Evolutionary conservation across 352 stramenopile genomes (phyloP), one percentile per base, ranked within the genome.

Genomic region (Peronospora destructor): DNA sequence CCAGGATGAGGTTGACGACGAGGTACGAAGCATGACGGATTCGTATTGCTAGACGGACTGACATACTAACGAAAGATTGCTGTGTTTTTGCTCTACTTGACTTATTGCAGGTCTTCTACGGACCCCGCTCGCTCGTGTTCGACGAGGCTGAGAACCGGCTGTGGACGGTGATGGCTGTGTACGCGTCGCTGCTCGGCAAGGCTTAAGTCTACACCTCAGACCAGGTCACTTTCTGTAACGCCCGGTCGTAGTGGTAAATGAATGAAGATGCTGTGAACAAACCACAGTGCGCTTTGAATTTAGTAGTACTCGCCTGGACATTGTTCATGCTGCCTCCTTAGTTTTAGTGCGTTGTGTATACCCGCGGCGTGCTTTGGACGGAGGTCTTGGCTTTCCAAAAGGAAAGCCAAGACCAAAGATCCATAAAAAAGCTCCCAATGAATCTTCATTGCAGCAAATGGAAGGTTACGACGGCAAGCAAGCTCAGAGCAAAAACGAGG

Each of bases 111-210:
- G 82, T 94, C 26, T 98, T 99, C 62, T 98, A 99, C 71, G 95
- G 80, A 47, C 67, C 94, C 39, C 75, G 91, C 58, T 98, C 89
- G 54, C 66, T 98, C 25, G 95, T 98, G 3, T 98, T 98, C 45
- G 82, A 96, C 36, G 95, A 99, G 73, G 95, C 95, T 0, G 96
- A 98, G 64, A 98, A 98, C 66, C 86, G 96, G 37, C 95, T 99
- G 77, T 99, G 95, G 95, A 98, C 96, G 3, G 95, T 99, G 55
- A 99, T 98, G 96, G 92, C 95, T 23, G 92, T 98, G 32, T 91
- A 86, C 56, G 68, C 80, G 0, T 76, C 82, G 23, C 61, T 69
- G 37, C 53, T 69, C 6, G 61, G 61, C 51, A 69, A 69, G 61
- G 56, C 64, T 35, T 66, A 64, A 50, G 38, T 35, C 3, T 0